Evolutionary conservation across 331 rosid species (phyloP).

Genomic region (Phaseolus coccineus): DNA sequence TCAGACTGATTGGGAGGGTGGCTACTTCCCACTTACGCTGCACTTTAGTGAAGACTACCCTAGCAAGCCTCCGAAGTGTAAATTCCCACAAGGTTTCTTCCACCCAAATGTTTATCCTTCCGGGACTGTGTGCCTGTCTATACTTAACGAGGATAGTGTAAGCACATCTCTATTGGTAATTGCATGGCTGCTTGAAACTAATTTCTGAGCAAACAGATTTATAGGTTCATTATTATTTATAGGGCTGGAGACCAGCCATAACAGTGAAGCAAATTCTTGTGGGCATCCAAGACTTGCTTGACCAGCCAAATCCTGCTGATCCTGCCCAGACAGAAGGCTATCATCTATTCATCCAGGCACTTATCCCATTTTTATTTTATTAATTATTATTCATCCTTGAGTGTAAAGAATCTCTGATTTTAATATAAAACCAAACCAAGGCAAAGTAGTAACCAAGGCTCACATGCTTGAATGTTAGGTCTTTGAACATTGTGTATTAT

Average conservation of each 20-base stretch:
- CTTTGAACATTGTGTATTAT: neutral
- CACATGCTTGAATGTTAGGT: neutral
- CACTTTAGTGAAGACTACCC: conserved; percentile 98
- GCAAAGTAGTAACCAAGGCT: neutral
- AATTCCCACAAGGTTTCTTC: conserved; percentile 90
- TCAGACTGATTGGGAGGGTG: conserved; percentile 99
- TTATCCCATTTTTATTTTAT: neutral
- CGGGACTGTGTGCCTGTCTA: conserved; percentile 95
- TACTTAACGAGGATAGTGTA: conserved; percentile 96
- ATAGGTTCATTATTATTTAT: neutral
- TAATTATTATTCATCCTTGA: neutral
- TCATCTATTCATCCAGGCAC: conserved; percentile 6
- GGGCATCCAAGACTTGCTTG: conserved; percentile 20
- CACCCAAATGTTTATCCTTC: conserved; percentile 98
- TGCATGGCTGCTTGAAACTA: neutral
- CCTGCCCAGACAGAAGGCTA: conserved; percentile 21
- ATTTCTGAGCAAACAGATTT: neutral
- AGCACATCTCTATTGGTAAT: conserved; percentile 49
- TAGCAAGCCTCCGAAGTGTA: conserved; percentile 97
- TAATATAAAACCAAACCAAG: conserved; percentile 1
- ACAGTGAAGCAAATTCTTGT: conserved; percentile 26
- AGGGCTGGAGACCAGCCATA: conserved; percentile 24
- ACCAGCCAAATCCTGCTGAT: conserved; percentile 21
- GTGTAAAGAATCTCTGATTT: neutral
- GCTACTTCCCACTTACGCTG: conserved; percentile 83